These are phyloP conservation scores for Didymella keratinophila DNA, from an alignment of 2,329 filamentous ascomycete species.

Conservation along the genomic window DNA sequence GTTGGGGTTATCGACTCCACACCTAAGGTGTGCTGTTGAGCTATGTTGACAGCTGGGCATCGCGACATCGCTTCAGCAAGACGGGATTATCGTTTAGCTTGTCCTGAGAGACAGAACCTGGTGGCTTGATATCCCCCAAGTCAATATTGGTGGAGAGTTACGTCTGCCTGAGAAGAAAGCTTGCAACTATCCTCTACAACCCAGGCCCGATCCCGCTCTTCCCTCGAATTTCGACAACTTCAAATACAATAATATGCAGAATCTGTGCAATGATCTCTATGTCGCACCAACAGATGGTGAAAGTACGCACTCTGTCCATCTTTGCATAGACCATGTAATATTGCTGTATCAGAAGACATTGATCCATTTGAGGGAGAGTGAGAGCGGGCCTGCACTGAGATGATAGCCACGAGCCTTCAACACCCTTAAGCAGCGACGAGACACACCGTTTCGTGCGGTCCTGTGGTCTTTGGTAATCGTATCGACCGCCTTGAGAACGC, in stretches of 20 bases:
- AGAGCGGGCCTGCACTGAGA: not conserved
- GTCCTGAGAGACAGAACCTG: no score
- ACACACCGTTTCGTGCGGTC: no score
- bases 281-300: not conserved
- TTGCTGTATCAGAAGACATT: no score
- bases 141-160: no score
- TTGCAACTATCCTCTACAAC: not conserved
- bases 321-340: not conserved
- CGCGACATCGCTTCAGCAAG: not conserved
- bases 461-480: no score
- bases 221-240: no score
- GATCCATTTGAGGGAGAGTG: no score
- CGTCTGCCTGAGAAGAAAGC: no score
- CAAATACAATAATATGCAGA: not conserved
- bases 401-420: no score
- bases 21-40: slow-evolving; percentile 4
- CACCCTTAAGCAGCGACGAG: not conserved
- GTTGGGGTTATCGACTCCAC: slow-evolving; percentile 15
- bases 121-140: no score
- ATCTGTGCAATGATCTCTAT: not conserved
- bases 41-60: slow-evolving; percentile 15
- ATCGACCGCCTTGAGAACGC: no score
- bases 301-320: not conserved
- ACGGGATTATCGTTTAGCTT: no score
- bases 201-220: not conserved